Conservation (phyloP, 805 yeast genomes). For the Yarrowia keelungensis region DNA sequence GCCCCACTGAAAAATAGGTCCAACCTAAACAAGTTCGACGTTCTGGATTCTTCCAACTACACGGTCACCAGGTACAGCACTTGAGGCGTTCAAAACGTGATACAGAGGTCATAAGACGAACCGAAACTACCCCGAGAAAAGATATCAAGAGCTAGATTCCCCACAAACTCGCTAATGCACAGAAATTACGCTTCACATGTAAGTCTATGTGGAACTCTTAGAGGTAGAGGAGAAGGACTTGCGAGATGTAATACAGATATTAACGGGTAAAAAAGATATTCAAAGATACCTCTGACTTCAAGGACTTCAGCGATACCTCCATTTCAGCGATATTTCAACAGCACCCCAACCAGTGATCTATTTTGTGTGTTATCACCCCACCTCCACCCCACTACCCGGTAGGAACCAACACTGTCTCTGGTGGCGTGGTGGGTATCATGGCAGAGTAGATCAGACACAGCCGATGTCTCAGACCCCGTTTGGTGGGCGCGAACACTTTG, state of each 20-base stretch:
- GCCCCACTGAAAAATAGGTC: neutral
- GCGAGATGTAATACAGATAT: too few species aligned
- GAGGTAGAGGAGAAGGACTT: too few species aligned
- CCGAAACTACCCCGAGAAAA: neutral
- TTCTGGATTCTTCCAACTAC: neutral
- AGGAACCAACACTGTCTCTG: slow-evolving; percentile 1
- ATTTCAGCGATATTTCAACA: neutral
- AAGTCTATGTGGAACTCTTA: neutral
- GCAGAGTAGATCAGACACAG: neutral
- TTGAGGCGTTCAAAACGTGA: neutral
- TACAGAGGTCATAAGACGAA: neutral
- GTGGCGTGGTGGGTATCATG: slow-evolving; percentile 20
- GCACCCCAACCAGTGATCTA: neutral
- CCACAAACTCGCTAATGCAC: slow-evolving; percentile 26
- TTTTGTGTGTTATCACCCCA: neutral
- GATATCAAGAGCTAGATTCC: neutral
- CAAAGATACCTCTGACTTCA: neutral
- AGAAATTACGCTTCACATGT: neutral
- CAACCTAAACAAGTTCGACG: neutral
- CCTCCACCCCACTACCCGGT: neutral
- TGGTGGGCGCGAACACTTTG: slow-evolving; percentile 1
- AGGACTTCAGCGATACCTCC: neutral
- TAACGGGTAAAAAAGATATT: too few species aligned
- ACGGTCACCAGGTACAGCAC: neutral
- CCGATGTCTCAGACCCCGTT: neutral